Evolutionary conservation across 2,329 filamentous ascomycete genomes (phyloP).

Genomic region (Fusarium chuoi): DNA sequence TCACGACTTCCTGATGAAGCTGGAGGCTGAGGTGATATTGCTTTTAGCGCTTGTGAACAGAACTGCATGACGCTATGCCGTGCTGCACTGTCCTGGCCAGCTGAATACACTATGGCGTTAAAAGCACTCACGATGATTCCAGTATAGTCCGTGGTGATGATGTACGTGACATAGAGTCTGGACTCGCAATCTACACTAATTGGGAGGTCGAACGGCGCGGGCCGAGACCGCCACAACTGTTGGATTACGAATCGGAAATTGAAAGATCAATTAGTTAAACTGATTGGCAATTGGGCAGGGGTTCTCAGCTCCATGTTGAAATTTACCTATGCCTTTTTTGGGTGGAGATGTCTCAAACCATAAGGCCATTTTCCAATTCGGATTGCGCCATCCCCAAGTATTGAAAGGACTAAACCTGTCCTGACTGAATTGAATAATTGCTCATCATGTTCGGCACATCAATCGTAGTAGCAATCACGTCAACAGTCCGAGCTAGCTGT

Average conservation of each 20-base stretch:
- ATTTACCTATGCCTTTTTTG: not conserved
- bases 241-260: not conserved
- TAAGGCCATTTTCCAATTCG: not conserved
- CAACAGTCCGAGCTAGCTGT: fast-evolving
- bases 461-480: too few relatives aligned
- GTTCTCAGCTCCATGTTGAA: not conserved
- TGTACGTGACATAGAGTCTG: not conserved
- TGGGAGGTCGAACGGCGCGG: not conserved
- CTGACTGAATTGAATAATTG: not conserved
- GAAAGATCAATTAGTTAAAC: not conserved
- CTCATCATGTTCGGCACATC: fast-evolving
- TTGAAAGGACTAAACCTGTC: not conserved
- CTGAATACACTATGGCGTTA: not conserved
- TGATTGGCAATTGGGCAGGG: not conserved
- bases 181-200: not conserved
- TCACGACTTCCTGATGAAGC: too few relatives aligned
- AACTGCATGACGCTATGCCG: not conserved
- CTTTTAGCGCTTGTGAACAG: not conserved
- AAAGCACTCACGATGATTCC: too few relatives aligned
- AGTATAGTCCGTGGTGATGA: not conserved
- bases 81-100: not conserved
- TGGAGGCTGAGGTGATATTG: not conserved
- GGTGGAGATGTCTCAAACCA: not conserved
- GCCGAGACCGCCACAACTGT: not conserved
- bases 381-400: not conserved